Conservation (phyloP, 139 green algal species). For the Tetraselmis chui region DNA sequence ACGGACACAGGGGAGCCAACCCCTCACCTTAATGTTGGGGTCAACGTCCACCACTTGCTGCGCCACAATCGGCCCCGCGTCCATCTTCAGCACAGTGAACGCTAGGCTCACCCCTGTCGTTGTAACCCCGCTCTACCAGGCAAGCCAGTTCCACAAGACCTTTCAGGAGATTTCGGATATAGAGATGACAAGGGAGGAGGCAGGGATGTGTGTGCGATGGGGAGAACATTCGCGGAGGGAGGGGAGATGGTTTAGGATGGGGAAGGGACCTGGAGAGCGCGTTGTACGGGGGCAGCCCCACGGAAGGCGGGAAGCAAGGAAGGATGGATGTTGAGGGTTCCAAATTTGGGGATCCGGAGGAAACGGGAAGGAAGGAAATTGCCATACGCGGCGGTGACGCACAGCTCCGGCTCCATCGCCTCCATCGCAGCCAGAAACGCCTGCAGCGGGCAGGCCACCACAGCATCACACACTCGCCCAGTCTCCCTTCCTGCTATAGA, state of each 20-base stretch:
- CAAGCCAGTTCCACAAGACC: neutral
- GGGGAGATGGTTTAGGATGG: neutral
- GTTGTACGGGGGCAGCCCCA: conserved; percentile 91
- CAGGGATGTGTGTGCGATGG: neutral
- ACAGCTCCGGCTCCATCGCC: conserved; percentile 77
- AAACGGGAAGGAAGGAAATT: conserved; percentile 90
- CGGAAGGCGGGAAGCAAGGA: conserved; percentile 86
- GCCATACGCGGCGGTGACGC: conserved; percentile 93
- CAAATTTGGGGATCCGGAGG: conserved; percentile 73
- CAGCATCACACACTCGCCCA: no score
- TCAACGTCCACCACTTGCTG: conserved; percentile 34
- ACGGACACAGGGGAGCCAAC: no score
- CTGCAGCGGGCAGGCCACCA: conserved; percentile 27
- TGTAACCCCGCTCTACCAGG: conserved; percentile 41
- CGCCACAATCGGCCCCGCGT: conserved; percentile 86
- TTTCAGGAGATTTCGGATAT: no score
- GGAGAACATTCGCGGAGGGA: neutral
- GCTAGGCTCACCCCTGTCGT: conserved; percentile 81
- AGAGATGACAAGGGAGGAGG: neutral
- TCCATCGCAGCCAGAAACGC: conserved; percentile 64
- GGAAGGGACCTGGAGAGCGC: conserved; percentile 47
- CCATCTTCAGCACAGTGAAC: conserved; percentile 90
- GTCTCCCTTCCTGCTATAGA: no score
- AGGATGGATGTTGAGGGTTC: conserved; percentile 97
- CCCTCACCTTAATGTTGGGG: neutral